Percentiles rank a stretch among this genome's conserved stretches.
These are phyloP conservation scores for Fusarium fracticaudum DNA, from an alignment of 2,329 filamentous ascomycete genomes.

Conservation along the genomic window DNA sequence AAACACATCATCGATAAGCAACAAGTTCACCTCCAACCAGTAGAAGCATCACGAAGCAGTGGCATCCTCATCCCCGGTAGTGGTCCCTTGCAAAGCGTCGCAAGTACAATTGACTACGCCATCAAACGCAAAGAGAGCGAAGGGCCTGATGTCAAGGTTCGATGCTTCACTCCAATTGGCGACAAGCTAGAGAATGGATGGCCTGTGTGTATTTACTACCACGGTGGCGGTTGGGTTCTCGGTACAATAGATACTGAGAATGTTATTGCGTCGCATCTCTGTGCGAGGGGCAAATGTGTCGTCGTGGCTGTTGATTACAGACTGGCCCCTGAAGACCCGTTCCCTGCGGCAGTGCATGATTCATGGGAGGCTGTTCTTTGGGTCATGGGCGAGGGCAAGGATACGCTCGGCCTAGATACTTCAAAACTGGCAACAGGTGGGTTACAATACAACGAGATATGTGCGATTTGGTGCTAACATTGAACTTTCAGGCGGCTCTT, in stretches of 20 bases:
- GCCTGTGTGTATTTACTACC: conserved; percentile 14
- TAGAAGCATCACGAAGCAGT: not conserved
- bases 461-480: too few species aligned
- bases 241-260: conserved; percentile 16
- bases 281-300: not conserved
- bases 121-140: conserved; percentile 8
- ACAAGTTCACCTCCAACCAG: conserved; percentile 11
- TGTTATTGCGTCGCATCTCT: conserved; percentile 9
- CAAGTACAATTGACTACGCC: not conserved
- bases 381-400: not conserved
- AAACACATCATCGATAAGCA: conserved; percentile 21
- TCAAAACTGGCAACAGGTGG: not conserved
- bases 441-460: too few species aligned
- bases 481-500: not conserved
- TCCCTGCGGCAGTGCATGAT: conserved; percentile 8
- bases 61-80: not conserved
- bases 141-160: not conserved
- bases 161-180: not conserved
- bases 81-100: not conserved
- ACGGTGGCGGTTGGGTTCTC: conserved; percentile 16
- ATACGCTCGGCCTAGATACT: accelerated
- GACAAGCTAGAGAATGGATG: not conserved
- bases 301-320: conserved; percentile 15
- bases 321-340: not conserved
- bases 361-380: conserved; percentile 17